Conservation (phyloP, 805 yeast species). For the Ogataea zsoltii region DNA sequence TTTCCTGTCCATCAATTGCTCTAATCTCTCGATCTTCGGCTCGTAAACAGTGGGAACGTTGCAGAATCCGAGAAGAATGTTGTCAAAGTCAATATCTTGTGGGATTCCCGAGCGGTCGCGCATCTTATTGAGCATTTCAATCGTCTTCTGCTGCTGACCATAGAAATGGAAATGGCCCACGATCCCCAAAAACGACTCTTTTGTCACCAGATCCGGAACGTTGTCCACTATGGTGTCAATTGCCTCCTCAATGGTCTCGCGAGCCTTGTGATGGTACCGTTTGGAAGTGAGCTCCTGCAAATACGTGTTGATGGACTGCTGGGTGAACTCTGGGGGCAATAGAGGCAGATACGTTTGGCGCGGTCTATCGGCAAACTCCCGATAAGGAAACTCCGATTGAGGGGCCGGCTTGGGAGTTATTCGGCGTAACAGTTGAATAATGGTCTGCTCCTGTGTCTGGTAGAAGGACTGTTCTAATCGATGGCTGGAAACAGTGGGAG, state of each 20-base stretch:
- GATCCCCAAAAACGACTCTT: slow-evolving; percentile 21
- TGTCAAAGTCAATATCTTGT: slow-evolving; percentile 32
- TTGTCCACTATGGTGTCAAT: slow-evolving; percentile 14
- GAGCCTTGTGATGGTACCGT: slow-evolving; percentile 17
- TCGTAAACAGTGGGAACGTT: slow-evolving; percentile 17
- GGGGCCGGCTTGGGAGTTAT: slow-evolving; percentile 25
- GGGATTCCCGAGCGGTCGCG: slow-evolving; percentile 14
- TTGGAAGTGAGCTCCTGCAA: slow-evolving; percentile 19
- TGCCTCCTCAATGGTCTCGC: slow-evolving; percentile 15
- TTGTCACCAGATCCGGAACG: slow-evolving; percentile 19
- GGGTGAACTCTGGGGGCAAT: slow-evolving; percentile 12
- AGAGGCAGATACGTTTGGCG: slow-evolving; percentile 18
- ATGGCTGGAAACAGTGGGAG: slow-evolving; percentile 1
- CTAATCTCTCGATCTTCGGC: slow-evolving; percentile 21
- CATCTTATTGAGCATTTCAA: slow-evolving; percentile 25
- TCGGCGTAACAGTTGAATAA: slow-evolving; percentile 25
- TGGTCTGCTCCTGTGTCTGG: slow-evolving; percentile 15
- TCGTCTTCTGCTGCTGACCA: slow-evolving; percentile 17
- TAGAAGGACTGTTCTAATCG: slow-evolving; percentile 3
- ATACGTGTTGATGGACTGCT: slow-evolving; percentile 18
- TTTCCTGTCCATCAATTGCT: slow-evolving; percentile 14
- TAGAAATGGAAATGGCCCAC: slow-evolving; percentile 21
- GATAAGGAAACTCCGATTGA: slow-evolving; percentile 19
- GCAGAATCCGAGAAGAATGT: slow-evolving; percentile 23
- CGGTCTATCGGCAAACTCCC: slow-evolving; percentile 24